A percentile compares a stretch with the other conserved stretches of the same genome.
Evolutionary conservation across 2,329 filamentous ascomycete species (phyloP).

Genomic region (Arthrobotrys conoides): DNA sequence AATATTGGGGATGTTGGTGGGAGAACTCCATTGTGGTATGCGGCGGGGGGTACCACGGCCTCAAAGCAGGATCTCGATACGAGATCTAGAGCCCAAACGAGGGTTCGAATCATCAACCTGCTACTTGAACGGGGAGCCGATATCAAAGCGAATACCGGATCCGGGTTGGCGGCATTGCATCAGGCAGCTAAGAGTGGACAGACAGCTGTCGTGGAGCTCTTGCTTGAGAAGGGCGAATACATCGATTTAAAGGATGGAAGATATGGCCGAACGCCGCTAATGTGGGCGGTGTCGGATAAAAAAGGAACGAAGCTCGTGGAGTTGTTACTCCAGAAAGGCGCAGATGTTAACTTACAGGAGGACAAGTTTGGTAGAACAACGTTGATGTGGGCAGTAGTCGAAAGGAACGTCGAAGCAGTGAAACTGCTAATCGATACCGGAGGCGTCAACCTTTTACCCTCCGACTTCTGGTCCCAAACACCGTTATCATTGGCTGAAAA

Average conservation of each 20-base stretch:
- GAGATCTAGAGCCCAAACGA: background rate
- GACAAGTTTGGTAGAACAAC: conserved; percentile 1
- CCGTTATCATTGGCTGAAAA: background rate
- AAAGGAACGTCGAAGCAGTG: background rate
- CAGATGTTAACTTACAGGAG: background rate
- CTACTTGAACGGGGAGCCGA: conserved; percentile 12
- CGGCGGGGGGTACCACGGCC: too few relatives aligned
- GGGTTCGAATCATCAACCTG: background rate
- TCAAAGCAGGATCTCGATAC: background rate
- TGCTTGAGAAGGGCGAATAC: conserved; percentile 18
- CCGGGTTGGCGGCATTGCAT: conserved; percentile 2
- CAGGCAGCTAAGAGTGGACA: conserved; percentile 7
- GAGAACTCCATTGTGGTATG: background rate
- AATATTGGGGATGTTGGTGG: background rate
- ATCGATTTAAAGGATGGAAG: background rate
- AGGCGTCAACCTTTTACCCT: background rate
- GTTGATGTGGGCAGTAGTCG: background rate
- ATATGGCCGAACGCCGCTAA: conserved; percentile 5
- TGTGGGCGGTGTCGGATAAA: background rate
- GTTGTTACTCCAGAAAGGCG: conserved; percentile 8
- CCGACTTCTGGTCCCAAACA: background rate
- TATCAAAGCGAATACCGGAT: conserved; percentile 1
- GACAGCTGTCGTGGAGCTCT: background rate
- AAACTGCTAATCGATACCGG: background rate
- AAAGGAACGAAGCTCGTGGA: background rate